Base-by-base conservation (phyloP, 768 basidiomycete genomes). In the Phanerodontia chrysosporium region DNA sequence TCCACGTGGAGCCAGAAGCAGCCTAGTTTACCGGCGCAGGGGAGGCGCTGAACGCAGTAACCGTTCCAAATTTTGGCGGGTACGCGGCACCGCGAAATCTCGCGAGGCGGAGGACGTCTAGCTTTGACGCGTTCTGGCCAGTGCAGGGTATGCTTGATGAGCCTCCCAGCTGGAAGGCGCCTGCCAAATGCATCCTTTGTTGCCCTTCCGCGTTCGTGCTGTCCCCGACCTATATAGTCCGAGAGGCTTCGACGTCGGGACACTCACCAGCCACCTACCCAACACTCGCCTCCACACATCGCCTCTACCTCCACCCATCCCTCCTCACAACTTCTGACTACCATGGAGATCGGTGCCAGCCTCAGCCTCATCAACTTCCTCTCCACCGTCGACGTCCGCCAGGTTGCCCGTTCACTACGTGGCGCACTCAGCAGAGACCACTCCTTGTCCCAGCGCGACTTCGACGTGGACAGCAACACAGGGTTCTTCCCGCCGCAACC, bases 401-500 rank as follows among this genome's bases (percentile, higher is more conserved):
- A 49, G 6, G 13, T 59, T 16, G 39, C 42, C 9, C 53, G 54
- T 18, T 56, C 53, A 14, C 45, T 61, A 25, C 46, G 45, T 30
- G 44, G 55, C 18, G 49, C 52, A n/a, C 48, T 61, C 14, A 57
- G 32, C 3, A 30, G 45, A 21, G 48, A 58, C 2, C 52, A 57
- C 42, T 44, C 58, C 2, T 64, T 66, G 57, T 57, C 32, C 56
- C 60, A 62, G 36, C 52, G 58, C 49, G 78, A 80, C 67, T 85
- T 78, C 70, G 79, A 83, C 52, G 77, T 85, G 61, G 76, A 81
- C 63, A 75, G 80, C 9, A 72, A 80, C 14, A 87, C 90, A 0
- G 96, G 96, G 0, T 98, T 98, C 76, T 83, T 98, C 64, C 96
- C 95, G 0, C 72, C 80, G 2, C 71, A 75, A 36, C 85, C 85